These are phyloP conservation scores for Fusarium napiforme DNA, from an alignment of 2,329 filamentous ascomycete genomes.

Conservation along the genomic window DNA sequence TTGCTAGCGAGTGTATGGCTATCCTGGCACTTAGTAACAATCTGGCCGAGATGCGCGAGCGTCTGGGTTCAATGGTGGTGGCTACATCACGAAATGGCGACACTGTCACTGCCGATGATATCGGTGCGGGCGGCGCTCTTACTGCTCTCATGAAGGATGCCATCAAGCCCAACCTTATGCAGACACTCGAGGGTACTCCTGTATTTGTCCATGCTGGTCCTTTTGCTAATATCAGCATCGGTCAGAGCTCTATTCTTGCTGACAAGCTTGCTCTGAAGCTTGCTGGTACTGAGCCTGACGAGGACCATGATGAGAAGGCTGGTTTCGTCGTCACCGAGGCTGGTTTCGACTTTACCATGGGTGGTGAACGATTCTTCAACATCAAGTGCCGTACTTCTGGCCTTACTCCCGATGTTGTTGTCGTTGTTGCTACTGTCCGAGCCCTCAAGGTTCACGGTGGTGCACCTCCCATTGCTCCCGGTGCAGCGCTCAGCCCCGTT, in stretches of 20 bases:
- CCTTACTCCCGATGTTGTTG: constrained; percentile 90
- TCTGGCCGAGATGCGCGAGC: constrained; percentile 88
- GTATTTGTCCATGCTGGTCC: constrained; percentile 98
- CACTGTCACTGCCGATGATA: constrained; percentile 94
- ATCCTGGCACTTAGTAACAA: constrained; percentile 93
- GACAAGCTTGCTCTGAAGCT: constrained; percentile 97
- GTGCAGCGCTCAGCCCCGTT: constrained; percentile 83
- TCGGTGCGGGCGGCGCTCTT: constrained; percentile 90
- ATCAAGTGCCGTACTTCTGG: constrained; percentile 98
- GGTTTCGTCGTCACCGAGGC: constrained; percentile 97
- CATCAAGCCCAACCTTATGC: constrained; percentile 99
- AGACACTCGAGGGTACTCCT: constrained; percentile 94
- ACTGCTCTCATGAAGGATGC: constrained; percentile 97
- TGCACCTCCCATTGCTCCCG: constrained; percentile 91
- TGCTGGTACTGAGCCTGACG: constrained; percentile 90
- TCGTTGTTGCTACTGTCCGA: constrained; percentile 94
- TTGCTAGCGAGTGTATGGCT: constrained; percentile 98
- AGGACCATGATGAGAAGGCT: constrained; percentile 82
- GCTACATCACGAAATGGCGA: constrained; percentile 87
- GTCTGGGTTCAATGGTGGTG: constrained; percentile 94
- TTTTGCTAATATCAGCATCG: constrained; percentile 98
- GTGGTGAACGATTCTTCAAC: constrained; percentile 99
- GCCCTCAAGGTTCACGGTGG: constrained; percentile 97
- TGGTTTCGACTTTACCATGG: constrained; percentile 99
- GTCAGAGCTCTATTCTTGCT: constrained; percentile 93